Evolutionary conservation across 2,329 filamentous ascomycete species (phyloP).

Genomic region (Colletotrichum karsti): DNA sequence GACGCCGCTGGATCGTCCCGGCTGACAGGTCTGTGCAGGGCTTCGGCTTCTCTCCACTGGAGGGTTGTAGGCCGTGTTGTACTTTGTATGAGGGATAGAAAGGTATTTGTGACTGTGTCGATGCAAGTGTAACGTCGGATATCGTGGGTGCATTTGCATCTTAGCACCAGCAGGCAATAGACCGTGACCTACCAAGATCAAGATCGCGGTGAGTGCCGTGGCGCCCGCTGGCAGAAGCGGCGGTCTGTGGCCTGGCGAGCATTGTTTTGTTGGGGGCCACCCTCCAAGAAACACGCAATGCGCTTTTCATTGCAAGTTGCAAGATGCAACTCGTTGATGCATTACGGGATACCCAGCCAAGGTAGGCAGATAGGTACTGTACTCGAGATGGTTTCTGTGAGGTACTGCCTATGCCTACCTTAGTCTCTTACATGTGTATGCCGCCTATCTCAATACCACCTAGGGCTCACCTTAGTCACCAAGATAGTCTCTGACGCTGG

Average conservation of each 20-base stretch:
- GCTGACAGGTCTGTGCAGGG: constrained; percentile 11
- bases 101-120: too few relatives aligned
- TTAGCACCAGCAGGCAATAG: constrained; percentile 12
- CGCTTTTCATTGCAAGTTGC: not conserved
- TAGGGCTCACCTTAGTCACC: too few relatives aligned
- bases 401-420: not conserved
- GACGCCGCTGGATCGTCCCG: constrained; percentile 6
- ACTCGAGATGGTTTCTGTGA: not conserved
- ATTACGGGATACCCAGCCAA: not conserved
- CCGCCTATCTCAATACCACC: too few relatives aligned
- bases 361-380: too few relatives aligned
- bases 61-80: not conserved
- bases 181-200: constrained; percentile 1
- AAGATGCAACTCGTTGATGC: not conserved
- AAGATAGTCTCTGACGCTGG: too few relatives aligned
- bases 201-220: constrained; percentile 3
- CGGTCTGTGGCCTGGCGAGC: constrained; percentile 20
- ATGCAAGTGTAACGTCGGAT: not conserved
- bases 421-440: not conserved
- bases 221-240: constrained; percentile 17
- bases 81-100: not conserved
- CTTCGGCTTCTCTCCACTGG: not conserved
- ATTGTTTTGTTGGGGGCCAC: constrained; percentile 20
- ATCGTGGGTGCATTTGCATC: not conserved
- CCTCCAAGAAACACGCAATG: not conserved